These are phyloP conservation scores for Cladorrhinum sp. DNA, from an alignment of 2,329 filamentous ascomycete genomes.

Conservation along the genomic window DNA sequence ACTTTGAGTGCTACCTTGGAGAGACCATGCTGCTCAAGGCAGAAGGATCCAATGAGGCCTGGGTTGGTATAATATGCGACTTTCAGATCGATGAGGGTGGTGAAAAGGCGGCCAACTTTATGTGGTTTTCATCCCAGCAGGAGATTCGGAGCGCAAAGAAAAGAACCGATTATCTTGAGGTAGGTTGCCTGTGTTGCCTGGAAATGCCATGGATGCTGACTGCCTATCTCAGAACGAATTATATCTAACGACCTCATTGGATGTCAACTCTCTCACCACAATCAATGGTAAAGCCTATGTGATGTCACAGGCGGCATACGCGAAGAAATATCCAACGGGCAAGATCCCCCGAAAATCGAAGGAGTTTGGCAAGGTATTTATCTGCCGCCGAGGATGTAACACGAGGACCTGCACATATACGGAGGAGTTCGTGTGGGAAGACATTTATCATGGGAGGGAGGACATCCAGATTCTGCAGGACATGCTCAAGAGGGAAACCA, in stretches of 20 bases:
- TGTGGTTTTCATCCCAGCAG: constrained; percentile 93
- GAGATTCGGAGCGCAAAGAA: constrained; percentile 84
- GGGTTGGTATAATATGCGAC: constrained; percentile 85
- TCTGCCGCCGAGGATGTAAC: constrained; percentile 88
- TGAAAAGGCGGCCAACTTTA: constrained; percentile 79
- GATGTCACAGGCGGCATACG: constrained; percentile 69
- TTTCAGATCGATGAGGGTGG: constrained; percentile 73
- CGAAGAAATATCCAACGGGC: constrained; percentile 67
- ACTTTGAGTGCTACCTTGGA: constrained; percentile 75
- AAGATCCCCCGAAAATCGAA: constrained; percentile 69
- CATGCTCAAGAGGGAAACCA: constrained; percentile 69
- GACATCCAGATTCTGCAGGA: constrained; percentile 62
- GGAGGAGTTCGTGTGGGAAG: constrained; percentile 87
- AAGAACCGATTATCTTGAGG: constrained; percentile 71
- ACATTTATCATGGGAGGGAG: constrained; percentile 69
- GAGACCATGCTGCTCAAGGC: constrained; percentile 86
- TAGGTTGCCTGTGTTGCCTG: constrained; percentile 35
- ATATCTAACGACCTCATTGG: constrained; percentile 84
- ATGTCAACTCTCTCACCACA: constrained; percentile 79
- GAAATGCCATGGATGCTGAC: not conserved
- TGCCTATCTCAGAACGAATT: constrained; percentile 71
- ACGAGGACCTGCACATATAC: constrained; percentile 87
- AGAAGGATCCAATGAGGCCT: constrained; percentile 80
- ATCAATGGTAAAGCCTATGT: constrained; percentile 88
- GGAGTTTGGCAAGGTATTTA: constrained; percentile 80